Base-by-base conservation (phyloP, 2,329 filamentous ascomycete genomes). In the Colletotrichum camelliae region DNA sequence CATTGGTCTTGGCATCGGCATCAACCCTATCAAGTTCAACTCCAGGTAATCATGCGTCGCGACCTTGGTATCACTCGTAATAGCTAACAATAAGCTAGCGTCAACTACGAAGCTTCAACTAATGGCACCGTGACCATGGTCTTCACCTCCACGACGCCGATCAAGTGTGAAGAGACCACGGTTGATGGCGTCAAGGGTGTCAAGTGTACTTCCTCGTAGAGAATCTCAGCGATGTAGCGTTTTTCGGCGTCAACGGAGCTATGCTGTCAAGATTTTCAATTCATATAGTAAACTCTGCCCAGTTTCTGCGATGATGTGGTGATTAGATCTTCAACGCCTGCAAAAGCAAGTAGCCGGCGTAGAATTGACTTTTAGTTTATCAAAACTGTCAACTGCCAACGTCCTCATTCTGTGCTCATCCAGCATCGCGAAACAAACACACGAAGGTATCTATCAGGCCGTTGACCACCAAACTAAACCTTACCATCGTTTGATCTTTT, bases 121-220 rank as follows among this genome's bases (percentile, higher is more conserved):
- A 73, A 75, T 35, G 74, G 74, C 7, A 74, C 24, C 7, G 70
- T 67, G 2, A 76, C 58, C 33, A 9, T 76, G n/a, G 18, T 60
- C 7, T 76, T 76, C 29, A 69, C 74, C 12, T 65, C 74, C 27
- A 76, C 70, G 5, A 65, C 43, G 18, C 18, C 58, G 16, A 52
- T 76, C 57, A 76, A 57, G 65, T 76, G 74, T n/a, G 58, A 76
- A 58, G 64, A 76, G 48, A 69, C 70, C 33, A 74, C 70, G 3
- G 74, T 74, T 15, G 21, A 76, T 31, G 74, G 74, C 10, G 33
- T 76, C 21, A 74, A 68, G 65, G 74, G 74, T 33, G 70, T 74
- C 48, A 62, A 60, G 70, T 76, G 74, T 39, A 76, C 70, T 27
- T 68, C 70, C 7, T 69, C 39, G 5, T 55, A 62, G 18, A 31